Percentiles rank a stretch among this genome's conserved stretches.
Evolutionary conservation across 108 stramenopile species (phyloP).

Genomic region (Skeletonema marinoi): DNA sequence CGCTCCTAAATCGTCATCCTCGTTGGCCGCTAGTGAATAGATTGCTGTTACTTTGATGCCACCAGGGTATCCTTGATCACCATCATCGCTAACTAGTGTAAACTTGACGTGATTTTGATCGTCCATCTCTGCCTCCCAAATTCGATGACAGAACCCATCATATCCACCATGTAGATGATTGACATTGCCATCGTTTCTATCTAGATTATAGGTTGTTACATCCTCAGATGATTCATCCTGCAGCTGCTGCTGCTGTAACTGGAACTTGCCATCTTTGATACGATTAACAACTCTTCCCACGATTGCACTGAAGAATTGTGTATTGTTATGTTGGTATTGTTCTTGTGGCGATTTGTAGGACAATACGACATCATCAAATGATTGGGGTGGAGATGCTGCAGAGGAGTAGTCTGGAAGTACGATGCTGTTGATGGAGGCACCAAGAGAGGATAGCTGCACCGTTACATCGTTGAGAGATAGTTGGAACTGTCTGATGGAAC

Average conservation of each 20-base stretch:
- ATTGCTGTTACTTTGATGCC: constrained; percentile 57
- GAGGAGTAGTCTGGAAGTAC: constrained; percentile 34
- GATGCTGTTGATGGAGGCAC: constrained; percentile 56
- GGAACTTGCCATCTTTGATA: constrained; percentile 67
- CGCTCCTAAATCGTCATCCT: constrained; percentile 13
- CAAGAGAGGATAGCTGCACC: constrained; percentile 56
- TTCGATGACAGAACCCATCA: constrained; percentile 56
- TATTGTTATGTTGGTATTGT: constrained; percentile 51
- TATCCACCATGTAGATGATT: constrained; percentile 89
- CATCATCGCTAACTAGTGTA: constrained; percentile 59
- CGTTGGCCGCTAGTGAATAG: constrained; percentile 56
- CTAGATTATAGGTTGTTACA: constrained; percentile 52
- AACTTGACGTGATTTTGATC: constrained; percentile 52
- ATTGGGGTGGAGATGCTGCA: background rate
- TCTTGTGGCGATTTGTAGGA: constrained; percentile 56
- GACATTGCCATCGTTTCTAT: constrained; percentile 67
- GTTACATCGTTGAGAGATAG: constrained; percentile 36
- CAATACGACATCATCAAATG: constrained; percentile 60
- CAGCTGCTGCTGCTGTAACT: constrained; percentile 45
- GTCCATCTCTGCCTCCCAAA: constrained; percentile 66
- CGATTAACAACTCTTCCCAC: constrained; percentile 91
- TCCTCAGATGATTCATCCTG: constrained; percentile 3
- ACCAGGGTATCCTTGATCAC: constrained; percentile 88
- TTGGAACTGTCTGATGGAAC: constrained; percentile 19
- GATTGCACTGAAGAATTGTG: constrained; percentile 67